Conservation (phyloP, 257 asterid genomes). For the Fraxinus cuspidata region DNA sequence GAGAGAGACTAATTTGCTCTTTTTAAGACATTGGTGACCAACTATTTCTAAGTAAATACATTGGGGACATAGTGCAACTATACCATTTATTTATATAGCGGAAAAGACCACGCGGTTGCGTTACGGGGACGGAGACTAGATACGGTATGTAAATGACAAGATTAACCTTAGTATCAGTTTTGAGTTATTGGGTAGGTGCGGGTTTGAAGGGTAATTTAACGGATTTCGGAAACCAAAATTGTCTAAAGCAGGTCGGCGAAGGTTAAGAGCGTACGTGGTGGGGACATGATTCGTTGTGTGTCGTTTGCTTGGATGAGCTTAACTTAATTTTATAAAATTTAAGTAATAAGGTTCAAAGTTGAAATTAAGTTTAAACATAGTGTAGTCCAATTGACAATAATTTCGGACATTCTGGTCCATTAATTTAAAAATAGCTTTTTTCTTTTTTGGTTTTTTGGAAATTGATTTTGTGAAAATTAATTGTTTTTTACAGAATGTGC, state of each 20-base stretch:
- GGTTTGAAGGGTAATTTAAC: not conserved
- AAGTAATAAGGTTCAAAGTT: no score
- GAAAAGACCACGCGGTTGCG: not conserved
- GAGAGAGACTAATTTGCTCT: not conserved
- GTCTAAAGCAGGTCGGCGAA: not conserved
- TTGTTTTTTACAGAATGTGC: no score
- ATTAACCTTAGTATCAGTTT: not conserved
- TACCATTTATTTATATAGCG: not conserved
- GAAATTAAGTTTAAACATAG: no score
- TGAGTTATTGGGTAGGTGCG: not conserved
- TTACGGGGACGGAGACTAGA: not conserved
- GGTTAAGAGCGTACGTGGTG: not conserved
- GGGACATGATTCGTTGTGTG: not conserved
- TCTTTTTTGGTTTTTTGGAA: no score
- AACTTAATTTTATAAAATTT: no score
- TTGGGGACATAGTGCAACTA: not conserved
- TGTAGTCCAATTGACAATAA: not conserved
- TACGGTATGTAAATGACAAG: not conserved
- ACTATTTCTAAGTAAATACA: not conserved
- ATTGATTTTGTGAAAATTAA: no score
- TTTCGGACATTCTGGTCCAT: not conserved
- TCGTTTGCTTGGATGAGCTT: not conserved
- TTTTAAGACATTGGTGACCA: not conserved
- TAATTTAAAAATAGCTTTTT: no score
- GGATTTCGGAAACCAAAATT: not conserved